These are phyloP conservation scores for Sporisorium iseilematis-ciliati DNA, from an alignment of 1,284 basidiomycete genomes.

Conservation along the genomic window DNA sequence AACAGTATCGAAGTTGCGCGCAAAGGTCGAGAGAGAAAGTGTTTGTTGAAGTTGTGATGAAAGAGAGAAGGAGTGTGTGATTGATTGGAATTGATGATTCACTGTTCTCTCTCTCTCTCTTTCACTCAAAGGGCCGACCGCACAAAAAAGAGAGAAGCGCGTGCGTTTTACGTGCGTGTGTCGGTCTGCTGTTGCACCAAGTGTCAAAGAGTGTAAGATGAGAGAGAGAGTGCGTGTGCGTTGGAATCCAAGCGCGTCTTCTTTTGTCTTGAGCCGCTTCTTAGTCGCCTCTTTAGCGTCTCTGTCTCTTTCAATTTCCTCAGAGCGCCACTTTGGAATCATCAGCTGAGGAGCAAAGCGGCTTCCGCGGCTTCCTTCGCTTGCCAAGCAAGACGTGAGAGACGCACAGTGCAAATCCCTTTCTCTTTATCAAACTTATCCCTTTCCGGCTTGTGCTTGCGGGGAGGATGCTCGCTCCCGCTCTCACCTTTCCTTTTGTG, in stretches of 20 bases:
- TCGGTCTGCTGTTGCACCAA: background rate
- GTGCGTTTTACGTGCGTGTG: constrained; percentile 6
- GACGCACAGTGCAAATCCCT: constrained; percentile 1
- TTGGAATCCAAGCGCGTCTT: background rate
- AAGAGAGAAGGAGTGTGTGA: background rate
- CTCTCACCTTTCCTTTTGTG: no score
- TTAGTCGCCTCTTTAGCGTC: background rate
- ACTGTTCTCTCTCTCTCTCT: background rate
- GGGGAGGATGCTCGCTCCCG: no score
- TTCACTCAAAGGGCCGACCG: no score
- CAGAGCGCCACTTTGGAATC: background rate
- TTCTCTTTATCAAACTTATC: background rate
- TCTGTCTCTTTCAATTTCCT: background rate
- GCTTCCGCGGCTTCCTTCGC: background rate
- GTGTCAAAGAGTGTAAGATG: no score
- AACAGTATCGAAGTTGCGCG: no score
- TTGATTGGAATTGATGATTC: no score
- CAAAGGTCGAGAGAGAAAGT: no score
- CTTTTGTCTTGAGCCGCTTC: background rate
- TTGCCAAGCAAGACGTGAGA: background rate
- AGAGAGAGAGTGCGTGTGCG: background rate
- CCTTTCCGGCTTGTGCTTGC: no score
- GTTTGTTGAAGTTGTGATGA: no score
- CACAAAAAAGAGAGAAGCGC: background rate
- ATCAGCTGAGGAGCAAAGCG: background rate